Base-by-base conservation (phyloP, 202 grass and related monocot species). In the Digitaria exilis region DNA sequence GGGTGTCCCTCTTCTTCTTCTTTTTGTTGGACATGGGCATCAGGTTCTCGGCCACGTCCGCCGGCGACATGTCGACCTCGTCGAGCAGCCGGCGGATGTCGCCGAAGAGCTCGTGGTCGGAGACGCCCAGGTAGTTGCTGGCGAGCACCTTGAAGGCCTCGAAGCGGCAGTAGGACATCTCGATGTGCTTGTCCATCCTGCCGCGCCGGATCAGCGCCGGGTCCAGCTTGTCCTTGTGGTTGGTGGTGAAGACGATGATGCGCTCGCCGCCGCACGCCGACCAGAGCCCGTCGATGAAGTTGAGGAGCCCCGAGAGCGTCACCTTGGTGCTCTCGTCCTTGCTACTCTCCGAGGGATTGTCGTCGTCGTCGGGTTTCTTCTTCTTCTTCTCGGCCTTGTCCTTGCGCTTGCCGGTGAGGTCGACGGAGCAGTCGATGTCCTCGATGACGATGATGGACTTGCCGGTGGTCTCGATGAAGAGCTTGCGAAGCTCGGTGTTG, bases 271-370 rank as follows among this genome's bases (percentile, higher is more conserved):
- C 85, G 5, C 92, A 89, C 0, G 86, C 79, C 0, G 88, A 94
- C 91, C 91, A 91, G 0, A 94, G 69, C 12, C 88, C 85, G 22
- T 94, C 85, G 32, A 94, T 94, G 91, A 94, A 89, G 78, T 94
- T 91, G 43, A 94, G 80, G 2, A 94, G 65, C 2, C 91, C 88
- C 0, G 91, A 93, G 0, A 93, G 88, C 2, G 91, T 93, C 0
- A 93, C 74, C 69, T 82, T 93, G 26, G 51, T 68, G 16, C 1
- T 26, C 0, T 73, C 77, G 0, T 81, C 80, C 28, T 90, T 83
- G 4, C n/a, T n/a, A 7, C 6, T 39, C 6, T 81, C 75, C n/a
- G n/a, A n/a, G 0, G 44, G 19, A 0, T 32, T 89, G 10, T 59
- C 71, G 63, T 71, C 39, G 0, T 46, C 59, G 0, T 80, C 48